Evolutionary conservation across 371 early-diverging fungal species (phyloP).

Genomic region (Mortierella sp.): DNA sequence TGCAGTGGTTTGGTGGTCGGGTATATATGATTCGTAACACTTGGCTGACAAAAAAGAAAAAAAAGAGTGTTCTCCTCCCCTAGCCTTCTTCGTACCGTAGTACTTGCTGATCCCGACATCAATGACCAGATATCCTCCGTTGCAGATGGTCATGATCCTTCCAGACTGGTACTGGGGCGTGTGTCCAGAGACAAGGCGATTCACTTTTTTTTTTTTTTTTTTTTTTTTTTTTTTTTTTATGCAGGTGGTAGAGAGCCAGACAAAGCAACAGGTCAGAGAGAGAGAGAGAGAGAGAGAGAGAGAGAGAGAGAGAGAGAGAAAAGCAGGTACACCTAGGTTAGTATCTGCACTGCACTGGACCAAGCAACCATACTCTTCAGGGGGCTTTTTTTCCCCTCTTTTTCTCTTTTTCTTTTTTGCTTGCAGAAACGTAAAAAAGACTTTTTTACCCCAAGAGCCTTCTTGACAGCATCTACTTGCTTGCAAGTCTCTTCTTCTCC

Average conservation of each 20-base stretch:
- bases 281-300: no score
- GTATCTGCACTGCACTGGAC: no score
- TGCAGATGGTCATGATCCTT: conserved; percentile 71
- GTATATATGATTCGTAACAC: no score
- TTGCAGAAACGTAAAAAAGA: not conserved
- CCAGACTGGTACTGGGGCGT: conserved; percentile 69
- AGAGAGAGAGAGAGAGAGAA: not conserved
- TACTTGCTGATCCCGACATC: conserved; percentile 81
- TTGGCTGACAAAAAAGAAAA: not conserved
- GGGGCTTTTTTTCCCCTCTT: no score
- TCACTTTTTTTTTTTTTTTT: no score
- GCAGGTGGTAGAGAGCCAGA: no score
- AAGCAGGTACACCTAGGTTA: not conserved
- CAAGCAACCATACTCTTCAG: no score
- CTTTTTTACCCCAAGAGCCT: conserved; percentile 39
- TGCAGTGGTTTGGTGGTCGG: no score
- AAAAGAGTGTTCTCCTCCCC: not conserved
- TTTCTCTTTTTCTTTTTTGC: not conserved
- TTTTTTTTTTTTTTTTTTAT: no score
- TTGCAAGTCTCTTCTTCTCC: conserved; percentile 30
- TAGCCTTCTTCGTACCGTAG: conserved; percentile 58
- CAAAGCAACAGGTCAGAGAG: no score
- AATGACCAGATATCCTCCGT: conserved; percentile 72
- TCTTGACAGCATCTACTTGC: conserved; percentile 33
- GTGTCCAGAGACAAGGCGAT: conserved; percentile 86